Base-by-base conservation (phyloP, 192 early-diverging fungal species). In the Backusella sp. region DNA sequence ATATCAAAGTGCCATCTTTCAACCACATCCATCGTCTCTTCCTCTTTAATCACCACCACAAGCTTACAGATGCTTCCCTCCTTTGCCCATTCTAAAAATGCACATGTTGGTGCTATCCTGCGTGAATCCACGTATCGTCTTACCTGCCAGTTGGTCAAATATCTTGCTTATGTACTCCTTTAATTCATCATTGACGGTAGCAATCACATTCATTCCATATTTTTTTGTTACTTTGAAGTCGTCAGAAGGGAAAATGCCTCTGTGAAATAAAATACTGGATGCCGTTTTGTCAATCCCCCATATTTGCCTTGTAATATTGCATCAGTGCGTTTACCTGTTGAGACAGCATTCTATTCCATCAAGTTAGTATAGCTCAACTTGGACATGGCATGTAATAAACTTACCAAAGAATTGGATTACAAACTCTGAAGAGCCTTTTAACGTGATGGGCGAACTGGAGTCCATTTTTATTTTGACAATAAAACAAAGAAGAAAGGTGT, bases 1-100 rank as follows among this genome's bases (percentile, higher is more conserved):
- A 97, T 88, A 83, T 97, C 94, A 82, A 99, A 99, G 76, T 97
- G 93, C 97, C 96, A 98, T 53, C 96, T 90, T 82, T 98, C 96
- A 4, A 97, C 68, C 11, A 92, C 92, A 73, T 96, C 91, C 3
- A 92, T 84, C 1, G 93, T 93, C 28, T 96, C 94, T 66, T 90
- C 89, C n/a, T 92, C 91, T 70, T 93, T 92, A 37, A 99, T 91
- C 0, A 93, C 95, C 66, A 99, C 78, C 8, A 99, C 94, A 39
- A 99, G 83, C 70, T 93, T 96, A 76, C 87, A 90, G 37, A 98
- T 91, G 62, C 90, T 88, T 42, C 90, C 88, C 2, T 86, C 86
- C 42, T 84, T 80, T 9, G 96, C 81, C 97, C 96, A 97, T 23
- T 87, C 93, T 94, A 28, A 19, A 34, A 26, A 32, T 19, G 28